A percentile compares a stretch with the other conserved stretches of the same genome.
Evolutionary conservation across 306 rosid species (phyloP).

Genomic region (Leucaena leucocephala): DNA sequence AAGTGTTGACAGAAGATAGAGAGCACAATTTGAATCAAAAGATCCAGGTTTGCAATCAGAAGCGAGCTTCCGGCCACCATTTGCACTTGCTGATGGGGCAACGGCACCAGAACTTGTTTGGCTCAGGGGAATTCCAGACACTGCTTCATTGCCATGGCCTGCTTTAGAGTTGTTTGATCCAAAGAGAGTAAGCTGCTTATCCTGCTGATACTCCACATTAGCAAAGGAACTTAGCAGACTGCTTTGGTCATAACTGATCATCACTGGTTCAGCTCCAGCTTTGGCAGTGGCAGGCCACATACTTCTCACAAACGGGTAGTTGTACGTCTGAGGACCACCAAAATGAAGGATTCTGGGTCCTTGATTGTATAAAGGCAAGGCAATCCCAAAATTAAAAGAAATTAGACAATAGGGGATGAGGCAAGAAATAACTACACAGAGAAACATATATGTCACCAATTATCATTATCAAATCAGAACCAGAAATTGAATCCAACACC

Average conservation of each 20-base stretch:
- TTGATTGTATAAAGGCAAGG: conserved; percentile 36
- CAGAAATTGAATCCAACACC: not conserved
- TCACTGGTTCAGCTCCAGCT: conserved; percentile 51
- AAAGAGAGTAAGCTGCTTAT: conserved; percentile 47
- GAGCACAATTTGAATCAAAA: conserved; percentile 59
- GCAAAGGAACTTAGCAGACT: conserved; percentile 33
- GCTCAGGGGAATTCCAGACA: conserved; percentile 28
- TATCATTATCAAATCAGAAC: conserved; percentile 16
- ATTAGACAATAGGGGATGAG: not conserved
- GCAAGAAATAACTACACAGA: conserved; percentile 12
- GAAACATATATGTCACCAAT: not conserved
- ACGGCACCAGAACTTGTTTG: conserved; percentile 34
- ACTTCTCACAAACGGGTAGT: conserved; percentile 46
- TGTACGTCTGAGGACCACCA: conserved; percentile 64
- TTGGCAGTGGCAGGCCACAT: conserved; percentile 58
- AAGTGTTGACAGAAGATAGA: conserved; percentile 98
- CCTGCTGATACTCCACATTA: conserved; percentile 39
- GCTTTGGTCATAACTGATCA: conserved; percentile 45
- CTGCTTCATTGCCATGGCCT: conserved; percentile 38
- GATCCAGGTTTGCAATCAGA: conserved; percentile 37
- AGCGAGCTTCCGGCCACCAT: conserved; percentile 44
- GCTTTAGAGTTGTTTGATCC: conserved; percentile 46
- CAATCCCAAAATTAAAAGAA: conserved; percentile 28
- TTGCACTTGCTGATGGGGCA: conserved; percentile 46
- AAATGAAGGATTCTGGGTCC: conserved; percentile 92